A percentile compares a stretch with the other conserved stretches of the same genome.
Evolutionary conservation across 2,329 filamentous ascomycete species (phyloP).

Genomic region (Talaromyces marneffei): DNA sequence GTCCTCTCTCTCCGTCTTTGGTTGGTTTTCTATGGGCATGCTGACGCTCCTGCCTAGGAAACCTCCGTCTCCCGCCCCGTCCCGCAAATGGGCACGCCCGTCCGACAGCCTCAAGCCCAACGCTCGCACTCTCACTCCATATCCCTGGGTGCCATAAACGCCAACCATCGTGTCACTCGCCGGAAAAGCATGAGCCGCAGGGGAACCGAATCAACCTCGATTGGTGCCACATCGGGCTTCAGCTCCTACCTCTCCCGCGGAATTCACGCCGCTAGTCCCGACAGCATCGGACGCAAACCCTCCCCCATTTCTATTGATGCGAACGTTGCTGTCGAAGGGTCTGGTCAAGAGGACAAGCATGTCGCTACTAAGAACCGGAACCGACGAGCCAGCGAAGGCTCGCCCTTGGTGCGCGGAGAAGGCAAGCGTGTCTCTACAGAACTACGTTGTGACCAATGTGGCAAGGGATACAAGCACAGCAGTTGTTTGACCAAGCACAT

Average conservation of each 20-base stretch:
- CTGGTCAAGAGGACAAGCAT: constrained; percentile 44
- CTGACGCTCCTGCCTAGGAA: constrained; percentile 26
- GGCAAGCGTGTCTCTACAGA: constrained; percentile 74
- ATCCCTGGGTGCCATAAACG: constrained; percentile 69
- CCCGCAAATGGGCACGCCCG: constrained; percentile 56
- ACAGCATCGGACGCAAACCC: constrained; percentile 31
- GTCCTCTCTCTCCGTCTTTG: not conserved
- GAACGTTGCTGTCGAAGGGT: constrained; percentile 39
- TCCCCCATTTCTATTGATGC: constrained; percentile 30
- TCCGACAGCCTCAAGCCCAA: constrained; percentile 53
- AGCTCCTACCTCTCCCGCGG: constrained; percentile 38
- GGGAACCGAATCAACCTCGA: constrained; percentile 61
- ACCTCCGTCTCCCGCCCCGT: constrained; percentile 60
- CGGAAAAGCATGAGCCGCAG: constrained; percentile 76
- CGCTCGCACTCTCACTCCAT: constrained; percentile 78
- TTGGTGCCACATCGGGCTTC: constrained; percentile 34
- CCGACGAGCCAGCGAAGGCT: constrained; percentile 75
- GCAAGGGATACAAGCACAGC: constrained; percentile 99
- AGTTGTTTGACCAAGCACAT: constrained; percentile 99
- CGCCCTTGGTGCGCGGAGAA: constrained; percentile 72
- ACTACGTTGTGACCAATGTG: constrained; percentile 93
- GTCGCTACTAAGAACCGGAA: constrained; percentile 50
- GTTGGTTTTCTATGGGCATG: no score
- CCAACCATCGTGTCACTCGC: constrained; percentile 78
- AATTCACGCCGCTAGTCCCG: constrained; percentile 31